Conservation (phyloP, 164 flowering plant species). For the grape (Vitis vinifera) region ASM3070453v1 NC_081818.1:26308501-26309000, state of each 20-base stretch:
- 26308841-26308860: not conserved
- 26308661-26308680: not conserved
- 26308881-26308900: slow-evolving; percentile 84
- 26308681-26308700: not conserved
- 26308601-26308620: slow-evolving; percentile 94
- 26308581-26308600: slow-evolving; percentile 86
- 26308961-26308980: slow-evolving; percentile 90
- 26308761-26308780: no score
- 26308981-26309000: slow-evolving; percentile 84
- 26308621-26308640: not conserved
- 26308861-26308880: slow-evolving; percentile 73
- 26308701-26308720: not conserved
- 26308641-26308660: not conserved
- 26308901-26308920: slow-evolving; percentile 89
- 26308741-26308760: not conserved
- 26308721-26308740: not conserved
- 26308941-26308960: slow-evolving; percentile 95
- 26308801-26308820: not conserved
- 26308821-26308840: not conserved
- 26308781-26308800: no score
- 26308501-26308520: not conserved
- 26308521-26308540: not conserved
- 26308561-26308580: slow-evolving; percentile 75
- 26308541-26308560: slow-evolving; percentile 89
- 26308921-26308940: slow-evolving; percentile 89